Evolutionary conservation across 306 rosid species (phyloP).

Genomic region (Vigna reflexopilosa): DNA sequence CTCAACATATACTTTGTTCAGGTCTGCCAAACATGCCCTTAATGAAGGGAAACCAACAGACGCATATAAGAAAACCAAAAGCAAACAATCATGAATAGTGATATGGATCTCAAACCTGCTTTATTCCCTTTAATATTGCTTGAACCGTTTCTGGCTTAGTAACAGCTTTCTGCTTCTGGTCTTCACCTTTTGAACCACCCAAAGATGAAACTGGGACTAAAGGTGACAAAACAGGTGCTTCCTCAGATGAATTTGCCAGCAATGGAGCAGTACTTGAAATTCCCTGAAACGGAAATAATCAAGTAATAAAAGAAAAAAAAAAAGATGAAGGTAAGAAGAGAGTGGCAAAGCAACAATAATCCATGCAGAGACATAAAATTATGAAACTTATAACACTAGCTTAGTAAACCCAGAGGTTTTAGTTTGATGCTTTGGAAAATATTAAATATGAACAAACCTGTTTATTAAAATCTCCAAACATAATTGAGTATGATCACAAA

Average conservation of each 20-base stretch:
- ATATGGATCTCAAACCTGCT: slow-evolving; percentile 65
- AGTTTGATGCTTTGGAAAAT: slow-evolving; percentile 6
- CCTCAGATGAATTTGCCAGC: slow-evolving; percentile 63
- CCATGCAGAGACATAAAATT: not conserved
- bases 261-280: slow-evolving; percentile 71
- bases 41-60: not conserved
- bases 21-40: slow-evolving; percentile 24
- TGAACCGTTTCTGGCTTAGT: slow-evolving; percentile 73
- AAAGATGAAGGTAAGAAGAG: not conserved
- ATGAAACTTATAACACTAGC: not conserved
- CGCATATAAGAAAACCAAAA: slow-evolving; percentile 1
- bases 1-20: not conserved
- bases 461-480: not conserved
- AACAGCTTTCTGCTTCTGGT: slow-evolving; percentile 64
- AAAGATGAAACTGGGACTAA: slow-evolving; percentile 66
- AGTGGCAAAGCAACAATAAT: not conserved
- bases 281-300: slow-evolving; percentile 57
- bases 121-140: slow-evolving; percentile 81
- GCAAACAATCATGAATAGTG: slow-evolving; percentile 8
- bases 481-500: not conserved
- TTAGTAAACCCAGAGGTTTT: slow-evolving; percentile 6
- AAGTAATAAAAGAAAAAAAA: not conserved
- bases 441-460: slow-evolving; percentile 24
- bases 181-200: slow-evolving; percentile 60
- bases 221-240: slow-evolving; percentile 74